Conservation (phyloP, 371 early-diverging fungal genomes). For the Mucor circinelloides region DNA sequence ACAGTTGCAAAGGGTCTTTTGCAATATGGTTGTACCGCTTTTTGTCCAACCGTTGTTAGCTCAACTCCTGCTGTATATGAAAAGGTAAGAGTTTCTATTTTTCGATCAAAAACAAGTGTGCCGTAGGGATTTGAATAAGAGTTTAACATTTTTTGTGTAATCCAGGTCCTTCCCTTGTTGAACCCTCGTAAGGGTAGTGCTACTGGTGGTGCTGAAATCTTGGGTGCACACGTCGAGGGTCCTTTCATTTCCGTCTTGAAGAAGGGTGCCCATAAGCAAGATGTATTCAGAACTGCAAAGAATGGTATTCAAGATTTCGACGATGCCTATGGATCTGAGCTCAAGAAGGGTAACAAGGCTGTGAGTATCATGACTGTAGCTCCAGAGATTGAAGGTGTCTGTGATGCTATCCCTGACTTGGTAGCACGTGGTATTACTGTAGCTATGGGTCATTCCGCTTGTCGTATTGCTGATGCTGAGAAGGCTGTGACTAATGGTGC, state of each 20-base stretch:
- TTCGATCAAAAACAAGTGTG: background rate
- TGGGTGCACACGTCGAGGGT: conserved; percentile 86
- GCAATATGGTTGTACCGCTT: conserved; percentile 80
- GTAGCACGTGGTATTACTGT: conserved; percentile 71
- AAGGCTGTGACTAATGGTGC: conserved; percentile 70
- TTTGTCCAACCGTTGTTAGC: conserved; percentile 85
- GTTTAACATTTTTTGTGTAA: background rate
- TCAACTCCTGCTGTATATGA: conserved; percentile 75
- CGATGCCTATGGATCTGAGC: conserved; percentile 69
- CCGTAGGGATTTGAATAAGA: background rate
- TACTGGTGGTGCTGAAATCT: conserved; percentile 74
- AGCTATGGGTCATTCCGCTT: conserved; percentile 75
- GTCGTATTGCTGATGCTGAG: conserved; percentile 73
- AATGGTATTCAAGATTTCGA: conserved; percentile 73
- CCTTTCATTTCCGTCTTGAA: conserved; percentile 71
- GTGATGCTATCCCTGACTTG: conserved; percentile 70
- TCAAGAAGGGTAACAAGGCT: conserved; percentile 50
- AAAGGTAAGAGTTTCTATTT: conserved; percentile 50
- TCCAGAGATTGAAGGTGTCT: conserved; percentile 80
- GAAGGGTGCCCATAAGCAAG: conserved; percentile 80
- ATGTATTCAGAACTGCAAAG: conserved; percentile 64
- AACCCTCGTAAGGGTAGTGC: conserved; percentile 71
- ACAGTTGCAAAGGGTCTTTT: conserved; percentile 78
- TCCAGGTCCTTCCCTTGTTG: conserved; percentile 65
- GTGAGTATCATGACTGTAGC: conserved; percentile 80